phyloP scores from a whole-genome alignment of 2,329 filamentous ascomycete genomes.

The Cytospora leucostoma region DNA sequence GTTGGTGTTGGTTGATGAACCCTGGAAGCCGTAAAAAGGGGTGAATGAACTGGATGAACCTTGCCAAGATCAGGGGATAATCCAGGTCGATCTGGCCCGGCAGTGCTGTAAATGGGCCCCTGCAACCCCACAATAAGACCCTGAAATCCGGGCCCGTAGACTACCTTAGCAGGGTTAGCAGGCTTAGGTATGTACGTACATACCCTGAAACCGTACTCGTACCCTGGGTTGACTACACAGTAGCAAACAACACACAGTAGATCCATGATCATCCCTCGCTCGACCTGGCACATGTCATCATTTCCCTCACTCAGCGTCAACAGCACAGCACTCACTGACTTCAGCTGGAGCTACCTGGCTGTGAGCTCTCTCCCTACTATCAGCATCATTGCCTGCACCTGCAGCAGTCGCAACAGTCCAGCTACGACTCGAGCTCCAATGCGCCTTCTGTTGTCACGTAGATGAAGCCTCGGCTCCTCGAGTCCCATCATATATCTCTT shows the following conservation, averaged over 20 bases:
- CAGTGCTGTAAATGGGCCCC: background rate
- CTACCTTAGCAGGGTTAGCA: too few relatives aligned
- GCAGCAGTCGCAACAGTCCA: too few relatives aligned
- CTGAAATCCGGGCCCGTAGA: background rate
- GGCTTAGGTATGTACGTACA: too few relatives aligned
- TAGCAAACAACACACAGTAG: background rate
- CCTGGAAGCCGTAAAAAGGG: background rate
- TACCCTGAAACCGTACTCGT: too few relatives aligned
- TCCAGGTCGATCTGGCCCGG: background rate
- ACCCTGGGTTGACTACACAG: too few relatives aligned
- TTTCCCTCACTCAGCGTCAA: background rate
- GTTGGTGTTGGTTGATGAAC: background rate
- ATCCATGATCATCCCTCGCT: background rate
- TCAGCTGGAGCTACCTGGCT: background rate
- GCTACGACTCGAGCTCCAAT: background rate
- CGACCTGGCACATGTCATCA: background rate
- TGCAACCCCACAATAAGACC: background rate
- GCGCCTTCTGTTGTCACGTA: constrained; percentile 10
- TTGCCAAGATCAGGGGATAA: background rate
- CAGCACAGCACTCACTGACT: background rate
- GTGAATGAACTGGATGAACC: background rate
- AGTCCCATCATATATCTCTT: background rate
- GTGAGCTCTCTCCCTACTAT: too few relatives aligned
- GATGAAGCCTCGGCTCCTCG: constrained; percentile 23
- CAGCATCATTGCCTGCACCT: too few relatives aligned